Conservation (phyloP, 495 filamentous ascomycete genomes). For the Platismatia glauca region DNA sequence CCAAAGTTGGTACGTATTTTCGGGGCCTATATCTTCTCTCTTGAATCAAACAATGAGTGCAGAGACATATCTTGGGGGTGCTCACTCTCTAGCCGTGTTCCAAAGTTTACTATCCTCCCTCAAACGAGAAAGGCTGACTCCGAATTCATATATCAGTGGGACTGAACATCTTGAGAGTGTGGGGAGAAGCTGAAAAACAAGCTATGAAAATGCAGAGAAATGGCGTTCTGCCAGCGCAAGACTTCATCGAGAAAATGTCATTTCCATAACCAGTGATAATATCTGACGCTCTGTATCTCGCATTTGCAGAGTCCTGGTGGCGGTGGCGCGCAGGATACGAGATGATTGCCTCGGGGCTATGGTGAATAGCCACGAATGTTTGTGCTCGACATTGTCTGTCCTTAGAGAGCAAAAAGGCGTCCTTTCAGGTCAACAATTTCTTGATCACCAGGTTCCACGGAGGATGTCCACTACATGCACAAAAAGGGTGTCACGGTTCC, state of each 20-base stretch:
- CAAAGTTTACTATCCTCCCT: too few relatives aligned
- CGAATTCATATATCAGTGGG: too few relatives aligned
- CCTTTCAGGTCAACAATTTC: not conserved
- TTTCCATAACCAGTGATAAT: not conserved
- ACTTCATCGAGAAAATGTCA: slow-evolving; percentile 24
- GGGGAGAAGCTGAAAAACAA: slow-evolving; percentile 60
- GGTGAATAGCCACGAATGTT: not conserved
- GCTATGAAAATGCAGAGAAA: slow-evolving; percentile 51
- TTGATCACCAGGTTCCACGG: not conserved
- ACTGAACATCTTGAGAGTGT: slow-evolving; percentile 67
- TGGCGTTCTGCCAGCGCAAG: slow-evolving; percentile 55
- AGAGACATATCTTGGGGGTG: too few relatives aligned
- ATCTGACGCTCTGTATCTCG: not conserved
- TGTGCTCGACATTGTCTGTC: not conserved
- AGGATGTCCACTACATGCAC: too few relatives aligned
- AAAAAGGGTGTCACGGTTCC: not conserved
- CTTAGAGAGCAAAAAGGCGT: not conserved
- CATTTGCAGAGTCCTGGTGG: not conserved
- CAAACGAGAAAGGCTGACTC: too few relatives aligned
- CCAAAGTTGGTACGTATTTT: too few relatives aligned
- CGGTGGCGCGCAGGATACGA: not conserved
- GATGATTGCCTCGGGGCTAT: not conserved
- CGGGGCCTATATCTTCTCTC: too few relatives aligned
- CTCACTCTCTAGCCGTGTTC: too few relatives aligned
- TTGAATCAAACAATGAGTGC: too few relatives aligned